Percentiles rank a stretch among this genome's conserved stretches.
Evolutionary conservation across 495 filamentous ascomycete genomes (phyloP).

Genomic region (Aspergillus conjunctus): DNA sequence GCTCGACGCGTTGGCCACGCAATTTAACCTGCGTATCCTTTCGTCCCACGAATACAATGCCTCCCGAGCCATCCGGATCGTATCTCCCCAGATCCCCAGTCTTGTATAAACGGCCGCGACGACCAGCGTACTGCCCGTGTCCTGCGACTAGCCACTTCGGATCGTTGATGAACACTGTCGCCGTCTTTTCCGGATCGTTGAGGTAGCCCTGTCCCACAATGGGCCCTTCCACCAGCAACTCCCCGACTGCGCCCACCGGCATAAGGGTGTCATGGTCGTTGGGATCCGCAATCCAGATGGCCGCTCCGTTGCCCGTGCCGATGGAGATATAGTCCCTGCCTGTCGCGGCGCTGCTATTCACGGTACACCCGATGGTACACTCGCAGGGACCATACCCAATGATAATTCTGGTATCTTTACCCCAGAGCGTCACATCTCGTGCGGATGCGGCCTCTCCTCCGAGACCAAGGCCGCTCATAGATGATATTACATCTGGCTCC

Average conservation of each 20-base stretch:
- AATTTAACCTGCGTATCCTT: slow-evolving; percentile 67
- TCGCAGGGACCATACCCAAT: slow-evolving; percentile 57
- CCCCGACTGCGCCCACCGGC: slow-evolving; percentile 55
- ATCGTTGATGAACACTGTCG: slow-evolving; percentile 48
- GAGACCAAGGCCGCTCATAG: slow-evolving; percentile 48
- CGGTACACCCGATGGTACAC: slow-evolving; percentile 50
- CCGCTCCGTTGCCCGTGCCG: slow-evolving; percentile 41
- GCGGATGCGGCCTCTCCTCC: slow-evolving; percentile 54
- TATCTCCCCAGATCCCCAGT: slow-evolving; percentile 58
- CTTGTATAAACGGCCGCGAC: slow-evolving; percentile 46
- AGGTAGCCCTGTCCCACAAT: slow-evolving; percentile 56
- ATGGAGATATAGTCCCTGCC: slow-evolving; percentile 42
- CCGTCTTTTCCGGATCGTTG: slow-evolving; percentile 49
- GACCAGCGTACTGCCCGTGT: slow-evolving; percentile 37
- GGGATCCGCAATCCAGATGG: slow-evolving; percentile 53
- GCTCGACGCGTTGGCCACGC: slow-evolving; percentile 63
- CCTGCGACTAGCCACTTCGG: slow-evolving; percentile 51
- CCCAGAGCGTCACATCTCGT: slow-evolving; percentile 43
- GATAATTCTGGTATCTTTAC: slow-evolving; percentile 42
- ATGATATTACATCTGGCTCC: slow-evolving; percentile 46
- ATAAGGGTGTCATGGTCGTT: slow-evolving; percentile 46
- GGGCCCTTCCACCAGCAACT: slow-evolving; percentile 57
- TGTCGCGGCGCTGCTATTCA: slow-evolving; percentile 46
- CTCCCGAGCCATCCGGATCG: slow-evolving; percentile 50
- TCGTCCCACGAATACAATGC: slow-evolving; percentile 60